phyloP scores from a whole-genome alignment of 164 flowering plant genomes.

The Piper longum region DNA sequence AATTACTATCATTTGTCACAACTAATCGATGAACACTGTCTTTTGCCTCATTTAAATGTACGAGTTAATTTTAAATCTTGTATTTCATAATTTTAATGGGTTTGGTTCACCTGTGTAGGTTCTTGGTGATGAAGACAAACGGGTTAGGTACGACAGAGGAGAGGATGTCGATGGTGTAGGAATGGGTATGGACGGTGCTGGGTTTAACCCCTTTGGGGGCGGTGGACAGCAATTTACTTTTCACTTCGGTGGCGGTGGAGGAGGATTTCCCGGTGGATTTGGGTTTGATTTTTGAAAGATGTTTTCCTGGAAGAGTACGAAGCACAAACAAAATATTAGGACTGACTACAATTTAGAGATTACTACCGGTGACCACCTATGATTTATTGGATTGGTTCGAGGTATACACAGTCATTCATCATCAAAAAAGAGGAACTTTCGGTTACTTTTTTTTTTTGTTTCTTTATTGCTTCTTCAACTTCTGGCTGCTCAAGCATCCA shows the following conservation, averaged over 20 bases:
- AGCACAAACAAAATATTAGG: background rate
- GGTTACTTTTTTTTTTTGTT: no score
- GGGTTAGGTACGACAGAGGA: constrained; percentile 77
- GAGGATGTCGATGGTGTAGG: constrained; percentile 85
- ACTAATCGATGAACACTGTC: background rate
- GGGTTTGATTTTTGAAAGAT: constrained; percentile 36
- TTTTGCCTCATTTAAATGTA: background rate
- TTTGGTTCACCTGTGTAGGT: constrained; percentile 27
- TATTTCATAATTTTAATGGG: background rate
- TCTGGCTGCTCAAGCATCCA: no score
- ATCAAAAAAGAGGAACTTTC: background rate
- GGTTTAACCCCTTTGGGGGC: constrained; percentile 71
- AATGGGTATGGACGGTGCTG: constrained; percentile 54
- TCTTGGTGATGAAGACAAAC: constrained; percentile 82
- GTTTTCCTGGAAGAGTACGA: background rate
- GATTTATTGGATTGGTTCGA: background rate
- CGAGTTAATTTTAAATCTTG: background rate
- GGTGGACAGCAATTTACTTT: constrained; percentile 78
- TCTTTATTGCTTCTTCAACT: no score
- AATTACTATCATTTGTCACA: background rate
- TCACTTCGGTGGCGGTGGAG: constrained; percentile 40
- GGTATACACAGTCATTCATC: background rate
- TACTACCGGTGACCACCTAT: background rate
- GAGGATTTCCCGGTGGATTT: constrained; percentile 40
- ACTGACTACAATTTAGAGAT: background rate